Evolutionary conservation across 345 rosid species (phyloP), one percentile per base, ranked within the genome.

Genomic region (Salix arbutifolia): DNA sequence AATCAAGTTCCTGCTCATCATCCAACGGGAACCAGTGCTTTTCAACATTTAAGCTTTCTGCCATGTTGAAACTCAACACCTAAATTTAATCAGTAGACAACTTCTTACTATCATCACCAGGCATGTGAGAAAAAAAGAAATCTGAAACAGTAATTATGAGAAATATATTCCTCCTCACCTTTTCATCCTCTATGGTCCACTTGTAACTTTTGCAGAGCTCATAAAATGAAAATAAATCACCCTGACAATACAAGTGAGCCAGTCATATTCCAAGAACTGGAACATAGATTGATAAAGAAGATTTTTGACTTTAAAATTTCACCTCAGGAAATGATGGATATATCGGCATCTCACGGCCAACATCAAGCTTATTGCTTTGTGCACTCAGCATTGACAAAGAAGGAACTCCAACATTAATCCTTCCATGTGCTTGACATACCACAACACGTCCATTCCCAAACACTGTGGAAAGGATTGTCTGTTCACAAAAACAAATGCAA

Each of bases 351-450:
- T 91, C 86, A 74, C 77, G 86, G 31, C 95, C 90, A 77, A 91
- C 88, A 74, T 89, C 93, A 84, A 94, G 89, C 72, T 87, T 88
- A 79, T 91, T 94, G 79, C 97, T 91, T 83, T 94, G 99, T 72
- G 81, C 90, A 80, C 84, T 77, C 82, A 94, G 84, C 68, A 82
- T 79, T 64, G 90, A 89, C 44, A 84, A 79, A 76, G 97, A 79
- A 78, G 99, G 99, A 81, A 92, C 69, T 79, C 89, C 99, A 46
- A 94, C 94, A 69, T 81, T 83, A 16, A 88, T 86, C 81, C 52
- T 80, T 52, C 90, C 86, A 77, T 79, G 74, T 62, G 95, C 94
- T 86, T 86, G 89, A 83, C 97, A 92, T 75, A 92, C 85, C 73
- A 81, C 80, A 70, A 74, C 73, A 84, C 84, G 88, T 42, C 87